Base-by-base conservation (phyloP, 441 rosid species). In the Gossypium schwendimanii region DNA sequence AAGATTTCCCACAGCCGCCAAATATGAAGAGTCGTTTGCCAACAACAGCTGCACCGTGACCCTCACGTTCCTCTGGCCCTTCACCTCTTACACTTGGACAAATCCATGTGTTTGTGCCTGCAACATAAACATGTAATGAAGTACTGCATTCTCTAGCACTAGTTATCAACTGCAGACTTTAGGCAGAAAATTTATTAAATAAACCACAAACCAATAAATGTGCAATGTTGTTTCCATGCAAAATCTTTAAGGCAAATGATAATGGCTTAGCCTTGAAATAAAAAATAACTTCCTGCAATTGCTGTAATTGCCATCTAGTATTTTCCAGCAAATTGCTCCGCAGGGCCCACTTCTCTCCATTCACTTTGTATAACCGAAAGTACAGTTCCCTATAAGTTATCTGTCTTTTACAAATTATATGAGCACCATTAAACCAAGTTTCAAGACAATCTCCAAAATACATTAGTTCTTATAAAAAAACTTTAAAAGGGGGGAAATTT, bases 1-100 rank as follows among this genome's bases (percentile, higher is more conserved):
- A 73, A 75, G 96, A 94, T 84, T 88, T 89, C 68, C 97, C 98
- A 58, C 91, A 87, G 63, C 99, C 97, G 72, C 98, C 98, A 85
- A 89, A 92, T 80, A 95, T 76, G 77, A 88, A 95, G 44, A 95
- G 87, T 18, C 89, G 84, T 90, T 84, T 93, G 11, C 98, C 97
- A 78, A 95, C 90, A 69, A 92, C 89, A 10, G 98, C 89, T 64
- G 99, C 96, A 76, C 87, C 83, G 78, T 94, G 98, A 75, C 96
- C 97, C 82, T 92, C 97, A 73, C 99, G 89, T 70, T 96, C 89
- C 78, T 83, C 88, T 1, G 98, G 99, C 60, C 89, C 98, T 54
- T 91, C 96, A 31, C 98, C 99, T 84, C 94, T 89, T 64, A 89
- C 85, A 80, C 83, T 82, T 17, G 97, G 99, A 64, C 91, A 84